These are phyloP conservation scores for Ceratocystis huliohia DNA, from an alignment of 2,329 filamentous ascomycete species.

Conservation along the genomic window DNA sequence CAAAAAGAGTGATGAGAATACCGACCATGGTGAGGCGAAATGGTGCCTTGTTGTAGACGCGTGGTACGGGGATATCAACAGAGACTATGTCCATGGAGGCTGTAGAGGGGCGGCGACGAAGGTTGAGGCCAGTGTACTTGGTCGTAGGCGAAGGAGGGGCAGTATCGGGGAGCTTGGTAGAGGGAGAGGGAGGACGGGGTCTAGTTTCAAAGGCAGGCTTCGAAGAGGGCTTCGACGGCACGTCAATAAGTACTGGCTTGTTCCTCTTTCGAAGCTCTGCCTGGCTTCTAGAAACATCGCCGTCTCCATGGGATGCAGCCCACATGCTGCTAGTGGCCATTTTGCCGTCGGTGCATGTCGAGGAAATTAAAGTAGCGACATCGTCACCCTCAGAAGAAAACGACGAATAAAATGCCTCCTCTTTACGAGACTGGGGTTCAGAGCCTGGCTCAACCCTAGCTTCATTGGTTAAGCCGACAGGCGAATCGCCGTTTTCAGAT, in stretches of 20 bases:
- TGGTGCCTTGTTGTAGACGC: conserved; percentile 34
- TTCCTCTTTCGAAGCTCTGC: background rate
- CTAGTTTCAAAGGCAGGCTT: background rate
- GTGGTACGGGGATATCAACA: conserved; percentile 35
- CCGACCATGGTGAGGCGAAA: conserved; percentile 40
- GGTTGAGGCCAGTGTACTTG: conserved; percentile 5
- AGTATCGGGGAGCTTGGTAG: no score
- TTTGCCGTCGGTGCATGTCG: conserved; percentile 13
- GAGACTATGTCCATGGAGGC: conserved; percentile 25
- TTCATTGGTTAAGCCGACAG: background rate
- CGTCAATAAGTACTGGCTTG: background rate
- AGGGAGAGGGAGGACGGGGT: background rate
- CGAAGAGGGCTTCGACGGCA: background rate
- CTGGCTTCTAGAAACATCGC: conserved; percentile 16
- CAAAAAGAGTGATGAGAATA: conserved; percentile 32
- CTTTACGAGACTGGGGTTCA: conserved; percentile 22
- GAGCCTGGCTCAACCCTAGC: conserved; percentile 17
- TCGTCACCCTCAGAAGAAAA: conserved; percentile 15
- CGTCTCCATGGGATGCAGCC: conserved; percentile 7
- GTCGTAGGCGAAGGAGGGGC: background rate
- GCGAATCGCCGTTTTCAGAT: background rate
- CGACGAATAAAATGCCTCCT: conserved; percentile 10
- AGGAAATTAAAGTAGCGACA: conserved; percentile 14
- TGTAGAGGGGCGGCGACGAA: conserved; percentile 15
- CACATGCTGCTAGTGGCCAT: conserved; percentile 13